phyloP scores from a whole-genome alignment of 1,284 basidiomycete genomes.

The Filobasidium uniguttulatum region DNA sequence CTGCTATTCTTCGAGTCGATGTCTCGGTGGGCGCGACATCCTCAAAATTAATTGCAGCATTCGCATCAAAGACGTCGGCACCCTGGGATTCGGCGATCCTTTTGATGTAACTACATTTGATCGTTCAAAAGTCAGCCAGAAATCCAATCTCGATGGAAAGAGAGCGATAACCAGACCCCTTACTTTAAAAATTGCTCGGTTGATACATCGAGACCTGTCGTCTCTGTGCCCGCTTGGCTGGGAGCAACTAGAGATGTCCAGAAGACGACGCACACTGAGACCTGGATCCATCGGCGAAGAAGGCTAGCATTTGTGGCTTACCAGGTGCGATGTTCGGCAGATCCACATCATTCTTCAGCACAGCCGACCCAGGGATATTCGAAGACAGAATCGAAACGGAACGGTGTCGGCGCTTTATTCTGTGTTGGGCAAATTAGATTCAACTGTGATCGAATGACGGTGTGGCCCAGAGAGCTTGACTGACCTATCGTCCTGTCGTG shows the following conservation, averaged over 20 bases:
- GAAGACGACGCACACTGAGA: too few relatives aligned
- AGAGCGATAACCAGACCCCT: too few relatives aligned
- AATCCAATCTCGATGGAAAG: neutral
- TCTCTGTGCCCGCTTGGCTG: too few relatives aligned
- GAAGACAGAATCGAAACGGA: constrained; percentile 8
- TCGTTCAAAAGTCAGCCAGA: neutral
- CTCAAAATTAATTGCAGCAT: constrained; percentile 4
- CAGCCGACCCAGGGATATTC: constrained; percentile 6
- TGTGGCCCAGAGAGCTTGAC: neutral
- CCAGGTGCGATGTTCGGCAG: neutral
- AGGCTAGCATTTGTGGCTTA: too few relatives aligned
- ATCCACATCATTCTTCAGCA: neutral
- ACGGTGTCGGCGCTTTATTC: neutral
- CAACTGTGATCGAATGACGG: neutral
- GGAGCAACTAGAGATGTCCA: too few relatives aligned
- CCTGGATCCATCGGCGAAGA: too few relatives aligned
- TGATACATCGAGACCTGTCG: neutral
- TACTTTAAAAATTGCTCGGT: constrained; percentile 10
- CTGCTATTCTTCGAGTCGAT: neutral
- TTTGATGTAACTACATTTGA: constrained; percentile 12
- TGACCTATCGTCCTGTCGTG: neutral
- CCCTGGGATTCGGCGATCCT: neutral
- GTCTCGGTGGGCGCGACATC: constrained; percentile 7
- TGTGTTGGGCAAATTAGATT: neutral
- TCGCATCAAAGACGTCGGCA: constrained; percentile 5